Evolutionary conservation across 106 monocot genomes (phyloP).

Genomic region (Acanthochlamys bracteata): DNA sequence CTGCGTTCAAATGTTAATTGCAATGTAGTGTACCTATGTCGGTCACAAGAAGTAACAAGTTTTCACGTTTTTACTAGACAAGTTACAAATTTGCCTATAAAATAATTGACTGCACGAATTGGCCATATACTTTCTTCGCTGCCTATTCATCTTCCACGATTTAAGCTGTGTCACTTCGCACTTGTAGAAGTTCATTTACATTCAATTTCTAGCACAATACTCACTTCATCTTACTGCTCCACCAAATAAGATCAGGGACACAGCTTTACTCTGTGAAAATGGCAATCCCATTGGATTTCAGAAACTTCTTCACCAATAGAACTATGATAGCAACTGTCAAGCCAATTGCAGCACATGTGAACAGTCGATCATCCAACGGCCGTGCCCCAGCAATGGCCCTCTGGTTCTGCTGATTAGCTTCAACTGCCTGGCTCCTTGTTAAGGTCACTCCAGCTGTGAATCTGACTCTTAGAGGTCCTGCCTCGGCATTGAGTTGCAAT

Average conservation of each 20-base stretch:
- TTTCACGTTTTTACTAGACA: no score
- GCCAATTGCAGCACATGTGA: slow-evolving; percentile 60
- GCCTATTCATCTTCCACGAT: no score
- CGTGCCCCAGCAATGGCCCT: slow-evolving; percentile 9
- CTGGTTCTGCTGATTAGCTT: slow-evolving; percentile 2
- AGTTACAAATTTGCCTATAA: no score
- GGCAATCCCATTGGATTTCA: slow-evolving; percentile 40
- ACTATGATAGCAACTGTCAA: slow-evolving; percentile 57
- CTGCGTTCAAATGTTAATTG: no score
- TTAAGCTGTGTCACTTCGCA: no score
- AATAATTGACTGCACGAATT: no score
- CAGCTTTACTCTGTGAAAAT: slow-evolving; percentile 24
- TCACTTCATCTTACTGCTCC: background rate
- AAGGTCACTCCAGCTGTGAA: slow-evolving; percentile 38
- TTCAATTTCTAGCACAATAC: background rate
- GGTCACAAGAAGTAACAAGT: no score
- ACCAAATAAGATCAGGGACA: background rate
- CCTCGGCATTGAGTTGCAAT: slow-evolving; percentile 43
- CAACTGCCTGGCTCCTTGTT: slow-evolving; percentile 5
- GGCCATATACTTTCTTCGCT: no score
- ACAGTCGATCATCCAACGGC: slow-evolving; percentile 40
- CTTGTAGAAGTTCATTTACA: no score
- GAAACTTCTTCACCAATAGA: slow-evolving; percentile 65
- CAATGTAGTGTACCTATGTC: no score
- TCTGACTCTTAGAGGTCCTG: slow-evolving; percentile 37